Evolutionary conservation across 805 yeast species (phyloP).

Genomic region (Metschnikowia arizonensis): DNA sequence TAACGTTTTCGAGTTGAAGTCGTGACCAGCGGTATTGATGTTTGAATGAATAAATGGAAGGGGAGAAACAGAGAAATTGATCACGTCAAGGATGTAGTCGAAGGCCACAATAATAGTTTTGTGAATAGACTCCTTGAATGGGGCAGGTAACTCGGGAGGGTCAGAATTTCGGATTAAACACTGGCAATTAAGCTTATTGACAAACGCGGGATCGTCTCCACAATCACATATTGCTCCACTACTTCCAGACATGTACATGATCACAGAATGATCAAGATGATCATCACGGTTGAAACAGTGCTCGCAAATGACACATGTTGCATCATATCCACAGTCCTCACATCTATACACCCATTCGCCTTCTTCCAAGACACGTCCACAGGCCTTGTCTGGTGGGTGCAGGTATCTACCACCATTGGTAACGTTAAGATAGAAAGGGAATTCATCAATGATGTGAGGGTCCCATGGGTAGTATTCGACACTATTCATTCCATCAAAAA

Average conservation of each 20-base stretch:
- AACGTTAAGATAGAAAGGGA: constrained; percentile 10
- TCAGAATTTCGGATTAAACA: constrained; percentile 21
- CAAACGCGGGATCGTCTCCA: constrained; percentile 69
- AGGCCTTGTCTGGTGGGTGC: constrained; percentile 59
- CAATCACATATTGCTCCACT: constrained; percentile 61
- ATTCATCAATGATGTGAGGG: not conserved
- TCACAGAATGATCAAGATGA: constrained; percentile 63
- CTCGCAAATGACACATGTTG: constrained; percentile 72
- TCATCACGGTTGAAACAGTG: constrained; percentile 68
- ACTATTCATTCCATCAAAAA: constrained; percentile 11
- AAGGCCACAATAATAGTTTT: constrained; percentile 32
- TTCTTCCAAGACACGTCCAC: constrained; percentile 57
- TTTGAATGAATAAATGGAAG: constrained; percentile 37
- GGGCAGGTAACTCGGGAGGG: constrained; percentile 8
- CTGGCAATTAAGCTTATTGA: constrained; percentile 47
- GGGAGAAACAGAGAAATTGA: constrained; percentile 35
- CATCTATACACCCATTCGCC: constrained; percentile 73
- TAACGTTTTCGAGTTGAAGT: constrained; percentile 22
- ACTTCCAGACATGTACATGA: constrained; percentile 46
- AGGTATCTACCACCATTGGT: constrained; percentile 15
- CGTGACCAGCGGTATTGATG: constrained; percentile 23
- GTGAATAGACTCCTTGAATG: constrained; percentile 19
- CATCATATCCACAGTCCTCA: constrained; percentile 71
- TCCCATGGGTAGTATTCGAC: constrained; percentile 7
- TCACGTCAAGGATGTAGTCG: constrained; percentile 43